These are phyloP conservation scores for Daldinia loculata DNA, from an alignment of 495 filamentous ascomycete species.

Conservation along the genomic window DNA sequence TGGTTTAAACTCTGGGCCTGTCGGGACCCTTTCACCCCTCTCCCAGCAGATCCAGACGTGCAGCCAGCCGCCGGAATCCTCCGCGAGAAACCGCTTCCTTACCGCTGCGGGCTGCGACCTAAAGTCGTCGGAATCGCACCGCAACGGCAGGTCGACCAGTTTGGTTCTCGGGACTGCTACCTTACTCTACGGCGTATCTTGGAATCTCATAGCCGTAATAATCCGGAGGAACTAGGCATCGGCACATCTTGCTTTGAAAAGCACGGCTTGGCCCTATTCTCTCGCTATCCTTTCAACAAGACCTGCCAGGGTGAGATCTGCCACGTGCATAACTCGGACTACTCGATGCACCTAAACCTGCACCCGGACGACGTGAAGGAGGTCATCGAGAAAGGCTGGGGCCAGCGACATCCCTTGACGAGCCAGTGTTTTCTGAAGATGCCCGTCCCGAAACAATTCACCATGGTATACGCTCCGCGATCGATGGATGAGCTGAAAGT, in stretches of 20 bases:
- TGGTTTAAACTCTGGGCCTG: slow-evolving; percentile 66
- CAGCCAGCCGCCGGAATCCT: slow-evolving; percentile 54
- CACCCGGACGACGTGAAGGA: slow-evolving; percentile 80
- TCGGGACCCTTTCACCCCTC: slow-evolving; percentile 63
- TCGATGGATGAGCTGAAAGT: slow-evolving; percentile 68
- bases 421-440: slow-evolving; percentile 60
- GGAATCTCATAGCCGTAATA: slow-evolving; percentile 55
- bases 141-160: slow-evolving; percentile 78
- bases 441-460: slow-evolving; percentile 72
- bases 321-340: slow-evolving; percentile 80
- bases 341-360: slow-evolving; percentile 77
- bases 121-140: slow-evolving; percentile 77
- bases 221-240: slow-evolving; percentile 63
- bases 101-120: slow-evolving; percentile 69
- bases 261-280: slow-evolving; percentile 77
- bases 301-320: slow-evolving; percentile 79
- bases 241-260: slow-evolving; percentile 82
- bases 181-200: slow-evolving; percentile 59
- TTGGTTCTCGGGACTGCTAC: slow-evolving; percentile 62
- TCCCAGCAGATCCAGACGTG: slow-evolving; percentile 46
- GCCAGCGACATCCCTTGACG: slow-evolving; percentile 85
- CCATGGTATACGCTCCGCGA: slow-evolving; percentile 86
- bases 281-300: slow-evolving; percentile 64
- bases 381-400: slow-evolving; percentile 84
- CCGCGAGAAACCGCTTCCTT: slow-evolving; percentile 56